Evolutionary conservation across 1,139 yeast species (phyloP).

Genomic region (Scheffersomyces insectosa): DNA sequence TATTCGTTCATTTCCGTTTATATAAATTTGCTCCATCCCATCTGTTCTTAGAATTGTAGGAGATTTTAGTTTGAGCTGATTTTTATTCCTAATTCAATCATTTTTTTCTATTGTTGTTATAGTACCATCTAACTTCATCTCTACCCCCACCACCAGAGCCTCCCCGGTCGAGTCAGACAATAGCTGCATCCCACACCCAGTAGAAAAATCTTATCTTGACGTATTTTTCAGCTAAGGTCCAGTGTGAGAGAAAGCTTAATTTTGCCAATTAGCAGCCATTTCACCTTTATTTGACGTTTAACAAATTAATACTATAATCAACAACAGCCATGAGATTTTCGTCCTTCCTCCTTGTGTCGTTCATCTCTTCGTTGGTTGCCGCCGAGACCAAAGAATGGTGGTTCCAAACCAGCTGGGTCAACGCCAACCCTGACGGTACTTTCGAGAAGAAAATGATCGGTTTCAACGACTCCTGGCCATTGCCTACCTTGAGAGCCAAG

Average conservation of each 20-base stretch:
- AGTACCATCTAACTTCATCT: neutral
- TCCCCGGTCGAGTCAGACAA: neutral
- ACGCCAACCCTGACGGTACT: slow-evolving; percentile 75
- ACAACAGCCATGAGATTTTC: slow-evolving; percentile 17
- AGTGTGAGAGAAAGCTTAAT: neutral
- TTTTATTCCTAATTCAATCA: slow-evolving; percentile 1
- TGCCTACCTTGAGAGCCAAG: slow-evolving; percentile 71
- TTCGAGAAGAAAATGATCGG: slow-evolving; percentile 68
- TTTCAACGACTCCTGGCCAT: slow-evolving; percentile 82
- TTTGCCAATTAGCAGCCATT: neutral
- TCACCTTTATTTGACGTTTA: neutral
- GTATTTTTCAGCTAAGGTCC: slow-evolving; percentile 1
- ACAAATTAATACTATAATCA: neutral
- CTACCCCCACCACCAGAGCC: neutral
- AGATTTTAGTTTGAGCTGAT: neutral
- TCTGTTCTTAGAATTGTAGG: neutral
- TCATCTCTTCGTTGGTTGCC: slow-evolving; percentile 16
- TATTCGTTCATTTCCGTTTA: too few species aligned
- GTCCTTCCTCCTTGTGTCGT: slow-evolving; percentile 17
- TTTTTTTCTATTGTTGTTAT: neutral
- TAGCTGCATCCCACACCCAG: neutral
- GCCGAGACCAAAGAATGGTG: slow-evolving; percentile 67
- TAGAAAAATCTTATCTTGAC: neutral
- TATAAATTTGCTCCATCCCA: slow-evolving; percentile 1
- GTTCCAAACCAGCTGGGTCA: slow-evolving; percentile 74